Evolutionary conservation across 2,329 filamentous ascomycete genomes (phyloP), one percentile per base, ranked within the genome.

Genomic region (Tympanopsis confertula): DNA sequence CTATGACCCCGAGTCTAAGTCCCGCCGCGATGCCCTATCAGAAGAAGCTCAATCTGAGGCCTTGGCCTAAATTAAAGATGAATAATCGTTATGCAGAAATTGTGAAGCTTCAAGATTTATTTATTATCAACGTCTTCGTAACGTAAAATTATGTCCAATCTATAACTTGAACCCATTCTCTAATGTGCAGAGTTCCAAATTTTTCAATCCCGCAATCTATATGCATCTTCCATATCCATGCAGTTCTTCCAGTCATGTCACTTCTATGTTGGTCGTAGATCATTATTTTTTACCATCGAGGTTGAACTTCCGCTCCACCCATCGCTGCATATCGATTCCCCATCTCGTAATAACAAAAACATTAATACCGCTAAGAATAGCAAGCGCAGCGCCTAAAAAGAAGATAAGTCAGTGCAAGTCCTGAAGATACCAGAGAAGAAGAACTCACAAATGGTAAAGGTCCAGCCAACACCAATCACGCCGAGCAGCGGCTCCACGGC

Each of bases 11-110:
- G 43, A 50, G 4, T 60, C 55, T 42, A 59, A 49, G 44, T 52
- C 59, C 4, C 54, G 64, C 17, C 55, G 50, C 36, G 59, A 67
- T 43, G 62, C 56, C 3, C 35, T 61, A 38, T 43, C 26, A 48
- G 35, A 37, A 39, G 38, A 41, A 45, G 32, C 46, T 52, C 38
- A 58, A 54, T n/a, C n/a, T n/a, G n/a, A n/a, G n/a, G n/a, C n/a
- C n/a, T n/a, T n/a, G n/a, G n/a, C n/a, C n/a, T n/a, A n/a, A n/a
- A n/a, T n/a, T n/a, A n/a, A n/a, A n/a, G n/a, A n/a, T n/a, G n/a
- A n/a, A n/a, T n/a, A n/a, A n/a, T n/a, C n/a, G n/a, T n/a, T n/a
- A n/a, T n/a, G n/a, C n/a, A n/a, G n/a, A n/a, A n/a, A n/a, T n/a
- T n/a, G n/a, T n/a, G n/a, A n/a, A n/a, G n/a, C n/a, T n/a, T n/a